Evolutionary conservation across 2,329 filamentous ascomycete genomes (phyloP), one percentile per base, ranked within the genome.

Genomic region (Zymoseptoria pseudotritici): DNA sequence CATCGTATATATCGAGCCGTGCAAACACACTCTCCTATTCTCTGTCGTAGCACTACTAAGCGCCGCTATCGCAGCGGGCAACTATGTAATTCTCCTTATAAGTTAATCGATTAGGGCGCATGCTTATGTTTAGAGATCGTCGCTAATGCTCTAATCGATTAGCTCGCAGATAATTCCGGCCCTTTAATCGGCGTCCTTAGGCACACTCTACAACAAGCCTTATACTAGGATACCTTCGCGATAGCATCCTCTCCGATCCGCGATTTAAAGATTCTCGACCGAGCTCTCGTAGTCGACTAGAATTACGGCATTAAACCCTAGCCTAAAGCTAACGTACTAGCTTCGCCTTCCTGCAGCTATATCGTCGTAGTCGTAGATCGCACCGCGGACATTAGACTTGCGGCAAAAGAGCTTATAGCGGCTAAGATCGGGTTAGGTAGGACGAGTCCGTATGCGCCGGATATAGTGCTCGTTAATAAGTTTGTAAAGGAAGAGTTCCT

Each of bases 381-480:
- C 20, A 83, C 81, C 2, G 83, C 82, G 10, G 76, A 86, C 63
- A 62, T 87, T 1, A 68, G 76, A 5, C 66, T 71, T 2, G 83
- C 85, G 0, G 85, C 85, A 0, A 72, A 77, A 58, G 75, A 78
- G 2, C 73, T 87, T 0, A 77, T 82, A 0, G 74, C 73, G 0
- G 82, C 84, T 1, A 76, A 83, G 2, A 82, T 86, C 65, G 72
- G 73, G 13, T 82, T 85, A 29, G 75, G 80, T 1, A 84, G 84
- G 2, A 75, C 71, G 2, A 86, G 84, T 0, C 78, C 83, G 0
- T 87, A 86, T 66, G 81, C 83, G 0, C 85, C 85, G 0, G 84
- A 87, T 65, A 29, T 86, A 0, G 80, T 87, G 0, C 71, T 87
- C 0, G 84, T 88, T n/a, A 86, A 87, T 61, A 85, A 87, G 63